Evolutionary conservation across 2,329 filamentous ascomycete species (phyloP).

Genomic region (Curvularia hawaiiensis): DNA sequence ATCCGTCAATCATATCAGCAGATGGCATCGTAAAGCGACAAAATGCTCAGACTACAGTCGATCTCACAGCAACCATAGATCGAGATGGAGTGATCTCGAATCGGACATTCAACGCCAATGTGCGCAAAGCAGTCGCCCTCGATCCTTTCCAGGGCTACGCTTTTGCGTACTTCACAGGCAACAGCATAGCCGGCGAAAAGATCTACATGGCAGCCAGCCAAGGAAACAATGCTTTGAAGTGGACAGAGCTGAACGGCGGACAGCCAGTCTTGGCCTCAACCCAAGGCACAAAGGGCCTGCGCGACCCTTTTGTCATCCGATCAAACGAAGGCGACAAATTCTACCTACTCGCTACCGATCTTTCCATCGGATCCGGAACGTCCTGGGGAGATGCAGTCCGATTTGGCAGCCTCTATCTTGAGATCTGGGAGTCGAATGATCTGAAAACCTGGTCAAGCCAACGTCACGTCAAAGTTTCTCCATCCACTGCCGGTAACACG

Average conservation of each 20-base stretch:
- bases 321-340: conserved; percentile 58
- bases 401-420: conserved; percentile 57
- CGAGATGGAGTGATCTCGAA: conserved; percentile 22
- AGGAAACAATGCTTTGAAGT: conserved; percentile 59
- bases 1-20: conserved; percentile 41
- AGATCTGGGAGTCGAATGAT: conserved; percentile 60
- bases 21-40: conserved; percentile 48
- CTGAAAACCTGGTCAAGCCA: conserved; percentile 59
- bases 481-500: conserved; percentile 58
- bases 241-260: conserved; percentile 57
- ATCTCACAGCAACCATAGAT: conserved; percentile 46
- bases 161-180: conserved; percentile 59
- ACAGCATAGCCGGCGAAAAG: conserved; percentile 54
- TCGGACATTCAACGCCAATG: conserved; percentile 44
- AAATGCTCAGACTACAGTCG: conserved; percentile 34
- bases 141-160: conserved; percentile 54
- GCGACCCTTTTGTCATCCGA: conserved; percentile 61
- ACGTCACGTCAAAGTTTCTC: conserved; percentile 57
- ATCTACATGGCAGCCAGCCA: conserved; percentile 59
- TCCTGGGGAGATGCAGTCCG: conserved; percentile 57
- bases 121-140: conserved; percentile 40
- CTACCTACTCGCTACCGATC: conserved; percentile 58
- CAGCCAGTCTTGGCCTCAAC: conserved; percentile 55
- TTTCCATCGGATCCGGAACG: conserved; percentile 61
- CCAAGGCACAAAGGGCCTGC: conserved; percentile 56